Percentiles rank a stretch among this genome's conserved stretches.
These are phyloP conservation scores for Colletotrichum sidae DNA, from an alignment of 2,329 filamentous ascomycete species.

Conservation along the genomic window DNA sequence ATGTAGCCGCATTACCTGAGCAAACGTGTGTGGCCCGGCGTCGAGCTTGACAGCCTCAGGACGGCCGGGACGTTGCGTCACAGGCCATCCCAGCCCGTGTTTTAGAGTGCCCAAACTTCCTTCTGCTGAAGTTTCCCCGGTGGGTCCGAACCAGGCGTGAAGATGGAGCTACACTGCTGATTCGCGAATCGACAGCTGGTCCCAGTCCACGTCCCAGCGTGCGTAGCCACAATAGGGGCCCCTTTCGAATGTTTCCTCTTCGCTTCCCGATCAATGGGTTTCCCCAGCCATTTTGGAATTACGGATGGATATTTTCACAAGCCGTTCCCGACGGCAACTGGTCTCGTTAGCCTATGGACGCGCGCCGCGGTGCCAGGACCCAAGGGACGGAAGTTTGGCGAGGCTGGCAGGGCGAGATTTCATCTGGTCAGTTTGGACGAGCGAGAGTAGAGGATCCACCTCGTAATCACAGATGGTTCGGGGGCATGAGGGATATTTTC, in stretches of 20 bases:
- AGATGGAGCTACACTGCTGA: conserved; percentile 21
- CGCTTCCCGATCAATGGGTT: conserved; percentile 6
- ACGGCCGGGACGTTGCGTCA: conserved; percentile 21
- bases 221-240: conserved; percentile 36
- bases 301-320: conserved; percentile 26
- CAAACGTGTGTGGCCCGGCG: conserved; percentile 4
- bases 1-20: neutral
- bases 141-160: conserved; percentile 15
- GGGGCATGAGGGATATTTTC: conserved; percentile 22
- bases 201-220: neutral
- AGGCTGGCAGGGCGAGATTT: conserved; percentile 7
- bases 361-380: conserved; percentile 3
- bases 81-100: conserved; percentile 2
- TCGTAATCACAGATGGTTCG: conserved; percentile 28
- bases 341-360: conserved; percentile 7
- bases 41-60: neutral
- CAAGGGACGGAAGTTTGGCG: conserved; percentile 4
- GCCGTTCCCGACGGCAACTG: conserved; percentile 10
- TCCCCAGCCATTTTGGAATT: conserved; percentile 30
- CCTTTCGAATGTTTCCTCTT: conserved; percentile 13
- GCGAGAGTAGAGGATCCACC: conserved; percentile 32
- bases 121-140: conserved; percentile 15
- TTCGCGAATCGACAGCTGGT: conserved; percentile 14
- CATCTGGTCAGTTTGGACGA: conserved; percentile 26
- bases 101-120: conserved; percentile 9